Evolutionary conservation across 352 stramenopile genomes (phyloP).

Genomic region (Globisporangium spinosum): DNA sequence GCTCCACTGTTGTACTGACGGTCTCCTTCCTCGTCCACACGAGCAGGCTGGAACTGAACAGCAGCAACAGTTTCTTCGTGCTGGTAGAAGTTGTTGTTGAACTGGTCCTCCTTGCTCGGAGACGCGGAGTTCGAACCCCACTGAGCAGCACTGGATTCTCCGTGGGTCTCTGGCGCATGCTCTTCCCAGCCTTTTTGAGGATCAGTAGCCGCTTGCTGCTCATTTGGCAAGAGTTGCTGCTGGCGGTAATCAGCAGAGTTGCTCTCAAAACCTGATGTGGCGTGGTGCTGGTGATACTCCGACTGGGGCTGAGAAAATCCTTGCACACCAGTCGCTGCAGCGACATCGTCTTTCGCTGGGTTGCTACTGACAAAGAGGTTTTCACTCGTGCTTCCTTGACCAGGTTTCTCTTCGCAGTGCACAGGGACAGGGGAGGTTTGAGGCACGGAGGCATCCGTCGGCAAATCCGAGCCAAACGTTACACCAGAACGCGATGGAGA

Average conservation of each 20-base stretch:
- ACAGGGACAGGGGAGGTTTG: neutral
- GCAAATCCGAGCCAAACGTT: conserved; percentile 1
- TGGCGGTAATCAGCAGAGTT: conserved; percentile 2
- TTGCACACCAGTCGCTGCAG: neutral
- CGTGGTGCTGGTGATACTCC: neutral
- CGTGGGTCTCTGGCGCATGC: neutral
- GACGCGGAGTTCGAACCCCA: conserved; percentile 6
- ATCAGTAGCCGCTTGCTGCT: neutral
- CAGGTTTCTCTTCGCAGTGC: neutral
- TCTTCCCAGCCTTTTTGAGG: conserved; percentile 14
- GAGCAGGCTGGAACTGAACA: conserved; percentile 7
- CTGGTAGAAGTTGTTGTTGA: conserved; percentile 3
- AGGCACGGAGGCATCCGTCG: neutral
- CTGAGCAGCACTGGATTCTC: neutral
- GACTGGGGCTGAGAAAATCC: conserved; percentile 3
- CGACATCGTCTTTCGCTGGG: conserved; percentile 5
- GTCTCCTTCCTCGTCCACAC: neutral
- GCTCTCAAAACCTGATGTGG: conserved; percentile 1
- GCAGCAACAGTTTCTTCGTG: conserved; percentile 7
- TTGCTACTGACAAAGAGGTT: conserved; percentile 10
- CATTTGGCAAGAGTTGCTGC: neutral
- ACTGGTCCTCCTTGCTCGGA: conserved; percentile 8
- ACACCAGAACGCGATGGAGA: neutral
- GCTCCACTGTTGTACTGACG: neutral
- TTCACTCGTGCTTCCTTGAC: neutral